phyloP scores from a whole-genome alignment of 352 stramenopile species.

The Blastocystis hominis region DNA sequence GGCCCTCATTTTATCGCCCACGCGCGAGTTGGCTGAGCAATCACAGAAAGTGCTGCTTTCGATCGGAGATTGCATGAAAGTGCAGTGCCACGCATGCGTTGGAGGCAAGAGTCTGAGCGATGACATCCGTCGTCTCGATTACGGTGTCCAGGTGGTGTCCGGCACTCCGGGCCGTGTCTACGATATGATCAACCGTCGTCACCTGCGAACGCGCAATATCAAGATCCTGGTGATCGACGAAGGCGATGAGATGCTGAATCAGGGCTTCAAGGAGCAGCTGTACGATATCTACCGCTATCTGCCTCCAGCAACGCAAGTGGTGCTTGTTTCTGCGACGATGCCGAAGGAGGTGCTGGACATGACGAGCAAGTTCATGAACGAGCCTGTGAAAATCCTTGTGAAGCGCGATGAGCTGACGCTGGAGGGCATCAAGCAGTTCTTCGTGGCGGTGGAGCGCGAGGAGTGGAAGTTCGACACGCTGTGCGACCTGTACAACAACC shows the following conservation, averaged over 20 bases:
- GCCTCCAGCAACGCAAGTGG: constrained; percentile 65
- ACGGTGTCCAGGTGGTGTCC: constrained; percentile 83
- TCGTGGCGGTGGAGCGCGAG: constrained; percentile 90
- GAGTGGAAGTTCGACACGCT: constrained; percentile 98
- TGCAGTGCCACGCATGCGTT: constrained; percentile 71
- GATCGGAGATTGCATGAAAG: constrained; percentile 92
- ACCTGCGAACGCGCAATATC: constrained; percentile 77
- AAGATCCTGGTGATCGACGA: constrained; percentile 91
- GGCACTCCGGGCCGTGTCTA: constrained; percentile 91
- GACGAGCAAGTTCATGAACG: constrained; percentile 92
- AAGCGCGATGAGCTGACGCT: constrained; percentile 91
- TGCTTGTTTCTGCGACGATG: constrained; percentile 83
- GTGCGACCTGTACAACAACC: constrained; percentile 92
- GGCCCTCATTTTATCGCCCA: constrained; percentile 85
- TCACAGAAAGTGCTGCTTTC: constrained; percentile 85
- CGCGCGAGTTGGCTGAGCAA: constrained; percentile 88
- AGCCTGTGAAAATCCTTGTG: constrained; percentile 86
- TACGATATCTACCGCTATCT: constrained; percentile 89
- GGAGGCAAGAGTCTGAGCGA: constrained; percentile 65
- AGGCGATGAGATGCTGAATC: constrained; percentile 92
- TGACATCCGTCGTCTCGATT: constrained; percentile 85
- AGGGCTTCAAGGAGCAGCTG: constrained; percentile 94
- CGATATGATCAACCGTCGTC: constrained; percentile 85
- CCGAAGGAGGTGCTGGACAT: constrained; percentile 85
- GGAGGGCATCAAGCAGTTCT: constrained; percentile 95